phyloP scores from a whole-genome alignment of 805 yeast species.

The Candida nitratophila region DNA sequence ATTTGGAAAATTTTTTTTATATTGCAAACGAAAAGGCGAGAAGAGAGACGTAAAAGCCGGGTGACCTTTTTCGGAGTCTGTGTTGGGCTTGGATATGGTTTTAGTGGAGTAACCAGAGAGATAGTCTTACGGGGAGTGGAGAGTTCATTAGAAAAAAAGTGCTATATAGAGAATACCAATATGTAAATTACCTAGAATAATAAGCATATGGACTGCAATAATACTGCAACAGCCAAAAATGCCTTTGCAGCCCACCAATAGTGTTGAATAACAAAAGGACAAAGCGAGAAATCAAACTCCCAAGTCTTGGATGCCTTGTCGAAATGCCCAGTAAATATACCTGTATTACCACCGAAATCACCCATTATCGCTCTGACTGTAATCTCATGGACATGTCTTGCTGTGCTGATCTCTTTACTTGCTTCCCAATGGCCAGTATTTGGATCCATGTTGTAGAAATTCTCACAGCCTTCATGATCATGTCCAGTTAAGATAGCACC shows the following conservation, averaged over 20 bases:
- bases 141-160: too few species aligned
- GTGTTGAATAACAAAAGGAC: slow-evolving; percentile 84
- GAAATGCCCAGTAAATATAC: slow-evolving; percentile 72
- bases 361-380: slow-evolving; percentile 97
- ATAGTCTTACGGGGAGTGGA: too few species aligned
- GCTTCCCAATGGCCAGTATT: slow-evolving; percentile 52
- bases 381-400: slow-evolving; percentile 54
- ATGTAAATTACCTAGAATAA: not conserved
- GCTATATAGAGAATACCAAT: too few species aligned
- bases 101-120: too few species aligned
- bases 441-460: slow-evolving; percentile 45
- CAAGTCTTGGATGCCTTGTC: slow-evolving; percentile 36
- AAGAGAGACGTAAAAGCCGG: too few species aligned
- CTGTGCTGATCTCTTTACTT: slow-evolving; percentile 29
- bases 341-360: slow-evolving; percentile 85
- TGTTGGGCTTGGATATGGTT: not conserved
- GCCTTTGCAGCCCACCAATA: slow-evolving; percentile 92
- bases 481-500: slow-evolving; percentile 91
- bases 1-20: not conserved
- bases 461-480: slow-evolving; percentile 91
- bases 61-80: too few species aligned
- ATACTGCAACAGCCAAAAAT: slow-evolving; percentile 31
- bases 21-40: not conserved
- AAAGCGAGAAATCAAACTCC: slow-evolving; percentile 64
- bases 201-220: slow-evolving; percentile 28